Evolutionary conservation across 2,329 filamentous ascomycete genomes (phyloP), one percentile per base, ranked within the genome.

Genomic region (Talaromyces islandicus): DNA sequence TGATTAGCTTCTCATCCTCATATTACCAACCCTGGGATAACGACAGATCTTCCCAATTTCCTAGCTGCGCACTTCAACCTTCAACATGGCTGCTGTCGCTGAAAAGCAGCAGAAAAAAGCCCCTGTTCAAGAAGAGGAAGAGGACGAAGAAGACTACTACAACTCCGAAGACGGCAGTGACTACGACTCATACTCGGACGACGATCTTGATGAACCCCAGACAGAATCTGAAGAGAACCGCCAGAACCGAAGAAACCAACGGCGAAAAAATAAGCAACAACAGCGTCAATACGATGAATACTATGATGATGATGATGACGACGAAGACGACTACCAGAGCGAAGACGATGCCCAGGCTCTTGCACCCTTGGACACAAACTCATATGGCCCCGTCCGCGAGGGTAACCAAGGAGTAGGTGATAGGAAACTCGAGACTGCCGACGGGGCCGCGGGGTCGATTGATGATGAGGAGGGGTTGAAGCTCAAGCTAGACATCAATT

Each of bases 401-500:
- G n/a, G 25, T 10, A 54, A 38, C 29, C 60, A 55, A 30, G 55
- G 14, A 6, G 12, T 7, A 4, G 41, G 51, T 14, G 59, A 51
- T 38, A 27, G 21, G 19, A 61, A 58, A 46, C 38, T 58, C 32
- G 56, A 61, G 25, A 56, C 32, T 25, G 56, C 56, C 7, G 19
- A 56, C 17, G 59, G 57, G 25, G n/a, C 35, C 3, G 54, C 38
- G 35, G 56, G 56, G 59, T 54, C 30, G 12, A 56, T 52, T 27
- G 62, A 62, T 27, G 60, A 62, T 6, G 62, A 63, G 38, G 62
- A 63, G 7, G 59, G 59, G 6, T 71, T 85, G 58, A 77, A 80
- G 63, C 67, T 85, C 70, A 74, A 81, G 64, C 66, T 85, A 63
- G 82, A 85, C 66, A 73, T 85, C 60, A 85, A 85, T 65, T 74